A percentile compares a stretch with the other conserved stretches of the same genome.
Evolutionary conservation across 2,329 filamentous ascomycete genomes (phyloP).

Genomic region (Hymenoscyphus repandus): DNA sequence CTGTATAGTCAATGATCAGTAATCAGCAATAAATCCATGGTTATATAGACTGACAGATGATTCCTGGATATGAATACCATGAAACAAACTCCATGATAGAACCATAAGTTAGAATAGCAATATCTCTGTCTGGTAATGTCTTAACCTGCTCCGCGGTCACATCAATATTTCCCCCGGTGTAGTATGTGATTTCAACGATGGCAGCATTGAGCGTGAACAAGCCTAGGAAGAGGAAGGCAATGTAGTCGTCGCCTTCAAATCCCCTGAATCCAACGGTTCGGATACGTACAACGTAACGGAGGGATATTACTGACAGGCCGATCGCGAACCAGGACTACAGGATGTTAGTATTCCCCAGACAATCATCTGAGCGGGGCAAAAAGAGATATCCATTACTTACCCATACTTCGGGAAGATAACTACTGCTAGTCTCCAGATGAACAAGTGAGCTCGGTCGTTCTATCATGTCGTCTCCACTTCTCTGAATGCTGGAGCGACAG

Average conservation of each 20-base stretch:
- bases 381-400: too few species aligned
- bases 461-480: too few species aligned
- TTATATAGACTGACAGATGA: constrained; percentile 1
- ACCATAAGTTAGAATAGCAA: not conserved
- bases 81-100: constrained; percentile 1
- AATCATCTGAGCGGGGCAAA: too few species aligned
- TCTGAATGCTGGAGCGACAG: too few species aligned
- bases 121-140: not conserved
- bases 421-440: not conserved
- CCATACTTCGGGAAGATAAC: constrained; percentile 3
- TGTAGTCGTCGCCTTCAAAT: constrained; percentile 37
- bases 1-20: too few species aligned
- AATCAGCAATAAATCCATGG: too few species aligned
- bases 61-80: not conserved
- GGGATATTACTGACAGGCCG: constrained; percentile 30
- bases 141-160: not conserved
- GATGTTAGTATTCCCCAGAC: not conserved
- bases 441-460: constrained; percentile 2
- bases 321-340: constrained; percentile 23
- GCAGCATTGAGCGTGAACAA: too few species aligned
- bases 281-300: constrained; percentile 33
- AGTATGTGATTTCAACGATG: constrained; percentile 33
- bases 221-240: too few species aligned
- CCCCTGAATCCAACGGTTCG: constrained; percentile 35
- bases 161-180: constrained; percentile 1